These are phyloP conservation scores for Purshia tridentata DNA, from an alignment of 306 rosid species.

Conservation along the genomic window DNA sequence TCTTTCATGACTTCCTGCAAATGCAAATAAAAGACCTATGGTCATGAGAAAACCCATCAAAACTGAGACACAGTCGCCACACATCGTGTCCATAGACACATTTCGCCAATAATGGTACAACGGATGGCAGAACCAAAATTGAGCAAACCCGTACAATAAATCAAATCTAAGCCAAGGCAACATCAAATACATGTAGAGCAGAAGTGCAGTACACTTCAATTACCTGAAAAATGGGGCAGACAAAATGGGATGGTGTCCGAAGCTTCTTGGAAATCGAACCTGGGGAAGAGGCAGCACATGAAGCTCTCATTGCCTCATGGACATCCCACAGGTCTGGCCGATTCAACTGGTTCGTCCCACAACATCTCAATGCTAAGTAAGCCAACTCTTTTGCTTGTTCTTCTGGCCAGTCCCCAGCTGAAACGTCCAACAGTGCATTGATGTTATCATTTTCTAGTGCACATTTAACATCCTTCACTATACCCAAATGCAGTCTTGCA, in stretches of 20 bases:
- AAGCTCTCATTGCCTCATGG: slow-evolving; percentile 68
- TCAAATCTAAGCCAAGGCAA: not conserved
- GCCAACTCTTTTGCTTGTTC: slow-evolving; percentile 59
- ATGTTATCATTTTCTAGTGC: slow-evolving; percentile 62
- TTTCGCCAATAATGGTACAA: too few relatives aligned
- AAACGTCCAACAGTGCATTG: slow-evolving; percentile 58
- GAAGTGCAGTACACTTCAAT: slow-evolving; percentile 14
- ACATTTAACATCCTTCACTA: slow-evolving; percentile 65
- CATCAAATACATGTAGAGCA: not conserved
- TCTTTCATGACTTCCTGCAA: slow-evolving; percentile 88
- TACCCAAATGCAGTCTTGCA: slow-evolving; percentile 53
- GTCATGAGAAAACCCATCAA: not conserved
- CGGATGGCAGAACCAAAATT: slow-evolving; percentile 1
- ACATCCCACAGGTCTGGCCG: slow-evolving; percentile 71
- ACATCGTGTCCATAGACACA: too few relatives aligned
- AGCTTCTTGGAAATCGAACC: slow-evolving; percentile 55
- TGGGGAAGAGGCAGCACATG: slow-evolving; percentile 42
- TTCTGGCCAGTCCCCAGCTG: slow-evolving; percentile 96
- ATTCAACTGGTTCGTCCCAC: slow-evolving; percentile 42
- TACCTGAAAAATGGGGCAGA: slow-evolving; percentile 96
- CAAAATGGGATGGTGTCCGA: slow-evolving; percentile 82
- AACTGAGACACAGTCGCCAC: not conserved
- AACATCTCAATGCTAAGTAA: slow-evolving; percentile 74
- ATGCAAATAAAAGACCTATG: slow-evolving; percentile 25
- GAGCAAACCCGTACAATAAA: not conserved